phyloP scores from a whole-genome alignment of 768 basidiomycete species.

The Mycena kentingensis region DNA sequence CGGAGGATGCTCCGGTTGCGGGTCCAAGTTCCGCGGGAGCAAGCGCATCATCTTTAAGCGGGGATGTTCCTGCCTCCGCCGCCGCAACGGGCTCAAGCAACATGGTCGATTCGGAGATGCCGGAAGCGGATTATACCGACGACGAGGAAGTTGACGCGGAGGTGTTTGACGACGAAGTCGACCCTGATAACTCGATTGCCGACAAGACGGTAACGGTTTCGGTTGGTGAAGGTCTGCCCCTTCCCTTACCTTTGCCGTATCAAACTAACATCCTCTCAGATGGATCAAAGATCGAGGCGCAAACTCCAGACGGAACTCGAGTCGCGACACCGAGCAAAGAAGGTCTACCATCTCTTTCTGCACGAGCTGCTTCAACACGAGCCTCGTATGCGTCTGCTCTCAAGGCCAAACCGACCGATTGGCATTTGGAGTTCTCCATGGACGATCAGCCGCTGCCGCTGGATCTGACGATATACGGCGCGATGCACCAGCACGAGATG shows the following conservation, averaged over 20 bases:
- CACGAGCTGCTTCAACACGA: conserved; percentile 37
- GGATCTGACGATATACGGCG: conserved; percentile 94
- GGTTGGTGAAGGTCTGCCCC: conserved; percentile 69
- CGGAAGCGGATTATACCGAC: conserved; percentile 79
- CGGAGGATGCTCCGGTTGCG: conserved; percentile 30
- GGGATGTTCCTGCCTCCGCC: conserved; percentile 48
- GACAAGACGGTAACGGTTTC: conserved; percentile 89
- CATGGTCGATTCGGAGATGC: conserved; percentile 63
- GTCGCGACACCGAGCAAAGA: conserved; percentile 82
- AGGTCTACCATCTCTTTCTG: conserved; percentile 32
- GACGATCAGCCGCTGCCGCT: conserved; percentile 82
- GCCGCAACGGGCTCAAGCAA: too few relatives aligned
- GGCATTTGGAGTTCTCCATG: conserved; percentile 96
- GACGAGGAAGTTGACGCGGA: conserved; percentile 88
- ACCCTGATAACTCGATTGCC: conserved; percentile 64
- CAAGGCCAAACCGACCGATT: conserved; percentile 90
- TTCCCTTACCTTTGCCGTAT: neutral
- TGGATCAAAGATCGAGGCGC: conserved; percentile 91
- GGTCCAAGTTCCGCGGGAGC: conserved; percentile 15
- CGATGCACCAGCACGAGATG: conserved; percentile 89
- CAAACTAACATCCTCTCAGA: conserved; percentile 46
- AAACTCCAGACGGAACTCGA: conserved; percentile 95
- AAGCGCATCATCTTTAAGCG: conserved; percentile 29
- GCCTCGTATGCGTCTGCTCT: conserved; percentile 93
- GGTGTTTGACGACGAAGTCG: conserved; percentile 86